Conservation (phyloP, 1,284 basidiomycete genomes). For the Lignosus rhinocerotis region DNA sequence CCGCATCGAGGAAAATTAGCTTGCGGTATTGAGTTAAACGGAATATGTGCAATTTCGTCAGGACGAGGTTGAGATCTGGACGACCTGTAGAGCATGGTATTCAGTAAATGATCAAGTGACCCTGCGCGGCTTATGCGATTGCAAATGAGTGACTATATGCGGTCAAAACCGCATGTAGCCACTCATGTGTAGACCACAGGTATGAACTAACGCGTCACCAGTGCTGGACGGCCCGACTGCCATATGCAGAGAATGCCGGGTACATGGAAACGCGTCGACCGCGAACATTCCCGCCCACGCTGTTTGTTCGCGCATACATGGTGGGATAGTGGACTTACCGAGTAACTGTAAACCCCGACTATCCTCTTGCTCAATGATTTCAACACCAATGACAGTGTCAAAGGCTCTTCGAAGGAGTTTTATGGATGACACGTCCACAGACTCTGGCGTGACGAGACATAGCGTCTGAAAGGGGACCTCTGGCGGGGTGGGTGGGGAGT, state of each 20-base stretch:
- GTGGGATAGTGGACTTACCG: constrained; percentile 54
- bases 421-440: constrained; percentile 84
- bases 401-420: constrained; percentile 81
- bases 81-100: constrained; percentile 62
- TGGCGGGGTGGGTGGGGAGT: constrained; percentile 49
- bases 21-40: constrained; percentile 87
- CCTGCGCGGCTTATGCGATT: background rate
- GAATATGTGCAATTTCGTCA: constrained; percentile 96
- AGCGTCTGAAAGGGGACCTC: constrained; percentile 81
- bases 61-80: constrained; percentile 86
- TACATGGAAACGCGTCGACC: background rate
- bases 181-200: background rate
- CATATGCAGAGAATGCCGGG: background rate
- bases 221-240: background rate
- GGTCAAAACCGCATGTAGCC: background rate
- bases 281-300: background rate
- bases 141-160: constrained; percentile 13
- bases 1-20: constrained; percentile 94
- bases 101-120: background rate
- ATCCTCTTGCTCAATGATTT: constrained; percentile 74
- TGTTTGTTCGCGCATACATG: background rate
- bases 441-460: constrained; percentile 92
- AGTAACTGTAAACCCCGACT: constrained; percentile 70
- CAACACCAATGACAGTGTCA: constrained; percentile 88
- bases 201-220: background rate